Conservation (phyloP, 2,329 filamentous ascomycete species). For the Beauveria rudraprayagi region DNA sequence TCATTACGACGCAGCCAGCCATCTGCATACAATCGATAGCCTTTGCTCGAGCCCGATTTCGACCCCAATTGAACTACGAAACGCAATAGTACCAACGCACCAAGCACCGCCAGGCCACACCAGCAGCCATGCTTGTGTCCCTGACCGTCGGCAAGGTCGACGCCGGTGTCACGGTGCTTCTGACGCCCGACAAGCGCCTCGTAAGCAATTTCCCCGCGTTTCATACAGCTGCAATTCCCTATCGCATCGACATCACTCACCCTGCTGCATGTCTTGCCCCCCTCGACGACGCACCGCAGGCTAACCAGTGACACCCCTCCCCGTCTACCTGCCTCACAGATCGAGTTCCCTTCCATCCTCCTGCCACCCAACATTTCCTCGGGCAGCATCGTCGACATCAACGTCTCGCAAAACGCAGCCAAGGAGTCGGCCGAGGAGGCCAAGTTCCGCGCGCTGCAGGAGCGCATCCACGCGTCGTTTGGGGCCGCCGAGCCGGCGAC, state of each 20-base stretch:
- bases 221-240: not conserved
- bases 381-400: conserved; percentile 96
- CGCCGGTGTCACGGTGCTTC: conserved; percentile 90
- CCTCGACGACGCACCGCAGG: not conserved
- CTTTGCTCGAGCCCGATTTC: not conserved
- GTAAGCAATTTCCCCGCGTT: conserved; percentile 42
- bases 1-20: not conserved
- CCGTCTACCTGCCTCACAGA: conserved; percentile 44
- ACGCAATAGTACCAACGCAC: not conserved
- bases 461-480: conserved; percentile 79
- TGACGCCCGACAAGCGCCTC: conserved; percentile 94
- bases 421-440: conserved; percentile 69
- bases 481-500: conserved; percentile 68
- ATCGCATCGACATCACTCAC: not conserved
- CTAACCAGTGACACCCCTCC: conserved; percentile 14
- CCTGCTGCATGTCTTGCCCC: not conserved
- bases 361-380: conserved; percentile 91
- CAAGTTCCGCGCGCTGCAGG: conserved; percentile 78
- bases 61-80: not conserved
- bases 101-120: not conserved
- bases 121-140: conserved; percentile 73
- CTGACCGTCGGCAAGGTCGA: conserved; percentile 99
- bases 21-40: not conserved
- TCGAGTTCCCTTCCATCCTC: conserved; percentile 96
- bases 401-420: conserved; percentile 74